These are phyloP conservation scores for Elaeis guineensis DNA, from an alignment of 176 grass and related monocot genomes.

Conservation along the genomic window DNA sequence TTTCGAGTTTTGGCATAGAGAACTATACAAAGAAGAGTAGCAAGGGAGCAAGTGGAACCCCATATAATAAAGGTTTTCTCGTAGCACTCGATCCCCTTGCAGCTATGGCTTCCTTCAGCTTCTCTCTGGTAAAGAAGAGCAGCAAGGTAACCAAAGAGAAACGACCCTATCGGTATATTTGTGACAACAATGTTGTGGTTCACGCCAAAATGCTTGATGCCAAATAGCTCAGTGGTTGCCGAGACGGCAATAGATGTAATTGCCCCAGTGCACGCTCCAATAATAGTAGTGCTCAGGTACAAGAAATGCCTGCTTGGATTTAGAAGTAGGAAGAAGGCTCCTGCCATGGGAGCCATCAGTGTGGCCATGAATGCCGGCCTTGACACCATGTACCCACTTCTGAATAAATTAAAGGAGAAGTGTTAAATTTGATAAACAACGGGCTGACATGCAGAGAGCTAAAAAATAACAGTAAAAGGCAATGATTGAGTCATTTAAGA, in stretches of 20 bases:
- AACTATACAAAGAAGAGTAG: constrained; percentile 6
- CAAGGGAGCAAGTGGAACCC: constrained; percentile 2
- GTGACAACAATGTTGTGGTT: constrained; percentile 95
- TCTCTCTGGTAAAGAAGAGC: constrained; percentile 64
- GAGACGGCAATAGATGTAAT: constrained; percentile 83
- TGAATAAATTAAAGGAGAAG: constrained; percentile 11
- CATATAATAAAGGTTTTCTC: constrained; percentile 4
- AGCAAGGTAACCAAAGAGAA: constrained; percentile 87
- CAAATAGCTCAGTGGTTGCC: constrained; percentile 82
- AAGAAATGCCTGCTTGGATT: constrained; percentile 32
- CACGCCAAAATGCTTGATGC: constrained; percentile 69
- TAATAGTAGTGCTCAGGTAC: constrained; percentile 59
- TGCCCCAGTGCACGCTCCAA: constrained; percentile 87
- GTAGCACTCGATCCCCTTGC: not conserved
- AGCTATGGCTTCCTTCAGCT: constrained; percentile 23
- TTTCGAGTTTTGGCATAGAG: constrained; percentile 21
- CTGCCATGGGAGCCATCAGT: constrained; percentile 71
- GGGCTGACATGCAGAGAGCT: too few species aligned
- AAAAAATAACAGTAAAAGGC: too few species aligned
- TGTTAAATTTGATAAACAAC: too few species aligned
- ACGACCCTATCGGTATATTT: constrained; percentile 79
- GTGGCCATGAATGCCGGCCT: constrained; percentile 70
- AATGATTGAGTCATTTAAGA: too few species aligned
- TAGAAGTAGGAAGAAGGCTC: constrained; percentile 70
- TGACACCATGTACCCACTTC: constrained; percentile 52